A percentile compares a stretch with the other conserved stretches of the same genome.
Conservation (phyloP, 371 early-diverging fungal species). For the Saksenaea vasiformis region DNA sequence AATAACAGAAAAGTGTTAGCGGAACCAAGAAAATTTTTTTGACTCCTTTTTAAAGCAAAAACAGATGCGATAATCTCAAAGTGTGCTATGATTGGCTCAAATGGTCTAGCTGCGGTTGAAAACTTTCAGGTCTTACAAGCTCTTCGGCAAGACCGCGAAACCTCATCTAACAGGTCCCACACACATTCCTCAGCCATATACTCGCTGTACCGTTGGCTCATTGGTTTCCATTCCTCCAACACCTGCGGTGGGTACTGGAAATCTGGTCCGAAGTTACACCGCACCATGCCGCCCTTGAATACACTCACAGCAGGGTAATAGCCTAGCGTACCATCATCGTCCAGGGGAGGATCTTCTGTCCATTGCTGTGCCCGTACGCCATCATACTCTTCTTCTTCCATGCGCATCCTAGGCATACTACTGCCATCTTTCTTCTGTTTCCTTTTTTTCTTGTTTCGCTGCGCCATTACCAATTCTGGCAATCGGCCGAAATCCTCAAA, state of each 20-base stretch:
- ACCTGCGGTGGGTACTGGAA: slow-evolving; percentile 62
- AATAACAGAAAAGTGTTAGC: background rate
- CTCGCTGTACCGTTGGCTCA: slow-evolving; percentile 62
- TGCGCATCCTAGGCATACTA: slow-evolving; percentile 15
- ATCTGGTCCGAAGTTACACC: slow-evolving; percentile 69
- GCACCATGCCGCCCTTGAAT: slow-evolving; percentile 65
- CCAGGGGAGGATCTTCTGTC: slow-evolving; percentile 53
- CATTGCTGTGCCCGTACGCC: slow-evolving; percentile 38
- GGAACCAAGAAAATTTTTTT: slow-evolving; percentile 5
- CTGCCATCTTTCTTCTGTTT: slow-evolving; percentile 32
- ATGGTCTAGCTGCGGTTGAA: background rate
- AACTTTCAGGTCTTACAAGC: background rate
- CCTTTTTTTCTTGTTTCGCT: slow-evolving; percentile 39
- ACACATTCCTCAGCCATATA: slow-evolving; percentile 66
- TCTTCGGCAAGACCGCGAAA: slow-evolving; percentile 31
- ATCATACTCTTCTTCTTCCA: slow-evolving; percentile 34
- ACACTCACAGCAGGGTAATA: slow-evolving; percentile 73
- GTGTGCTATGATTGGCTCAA: background rate
- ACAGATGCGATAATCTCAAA: background rate
- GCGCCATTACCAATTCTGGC: slow-evolving; percentile 41
- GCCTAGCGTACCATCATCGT: slow-evolving; percentile 71
- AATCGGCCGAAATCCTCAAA: slow-evolving; percentile 52
- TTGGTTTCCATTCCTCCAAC: slow-evolving; percentile 60
- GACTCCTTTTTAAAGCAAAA: slow-evolving; percentile 5
- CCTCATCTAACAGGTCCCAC: slow-evolving; percentile 70